phyloP scores from a whole-genome alignment of 1,284 basidiomycete genomes.

The Ganoderma sp. region DNA sequence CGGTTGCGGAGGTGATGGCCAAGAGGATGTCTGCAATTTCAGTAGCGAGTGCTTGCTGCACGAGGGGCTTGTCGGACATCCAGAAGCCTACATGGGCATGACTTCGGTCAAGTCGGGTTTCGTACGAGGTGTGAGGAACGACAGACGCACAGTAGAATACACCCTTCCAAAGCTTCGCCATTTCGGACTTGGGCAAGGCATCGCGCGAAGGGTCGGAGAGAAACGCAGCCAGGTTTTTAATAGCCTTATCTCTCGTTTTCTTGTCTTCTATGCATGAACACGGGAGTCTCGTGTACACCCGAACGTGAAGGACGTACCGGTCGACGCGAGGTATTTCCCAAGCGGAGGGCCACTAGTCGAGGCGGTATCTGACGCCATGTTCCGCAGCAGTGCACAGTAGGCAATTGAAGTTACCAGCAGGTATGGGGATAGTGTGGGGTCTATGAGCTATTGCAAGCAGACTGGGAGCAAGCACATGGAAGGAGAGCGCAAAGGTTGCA shows the following conservation, averaged over 20 bases:
- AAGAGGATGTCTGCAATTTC: constrained; percentile 86
- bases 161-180: constrained; percentile 96
- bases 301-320: constrained; percentile 58
- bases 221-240: constrained; percentile 79
- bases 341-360: constrained; percentile 58
- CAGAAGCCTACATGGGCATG: constrained; percentile 76
- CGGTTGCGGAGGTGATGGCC: constrained; percentile 62
- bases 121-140: neutral
- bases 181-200: constrained; percentile 72
- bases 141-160: constrained; percentile 89
- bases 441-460: neutral
- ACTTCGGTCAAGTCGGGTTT: neutral
- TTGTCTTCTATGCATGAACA: constrained; percentile 65
- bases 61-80: constrained; percentile 99
- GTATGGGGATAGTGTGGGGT: neutral
- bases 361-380: constrained; percentile 34
- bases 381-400: neutral
- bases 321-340: constrained; percentile 90
- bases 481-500: neutral
- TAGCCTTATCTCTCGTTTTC: constrained; percentile 87
- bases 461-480: neutral
- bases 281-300: constrained; percentile 13
- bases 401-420: neutral
- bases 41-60: constrained; percentile 90
- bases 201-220: constrained; percentile 67